A percentile compares a stretch with the other conserved stretches of the same genome.
Evolutionary conservation across 2,329 filamentous ascomycete species (phyloP).

Genomic region (Emergomyces orientalis): DNA sequence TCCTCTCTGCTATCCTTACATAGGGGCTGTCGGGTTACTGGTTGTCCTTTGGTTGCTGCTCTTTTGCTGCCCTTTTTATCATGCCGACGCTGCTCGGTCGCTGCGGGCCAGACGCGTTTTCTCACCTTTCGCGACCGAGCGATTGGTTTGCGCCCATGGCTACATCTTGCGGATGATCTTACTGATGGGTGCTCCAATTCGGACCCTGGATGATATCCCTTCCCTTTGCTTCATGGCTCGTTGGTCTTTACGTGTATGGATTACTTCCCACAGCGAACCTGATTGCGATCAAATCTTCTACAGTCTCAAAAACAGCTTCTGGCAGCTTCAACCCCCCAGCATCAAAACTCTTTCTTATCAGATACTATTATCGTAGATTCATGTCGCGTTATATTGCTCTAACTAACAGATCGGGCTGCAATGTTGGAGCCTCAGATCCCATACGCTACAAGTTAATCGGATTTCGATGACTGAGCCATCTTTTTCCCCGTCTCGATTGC

Average conservation of each 20-base stretch:
- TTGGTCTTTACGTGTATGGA: not conserved
- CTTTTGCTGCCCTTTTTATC: not conserved
- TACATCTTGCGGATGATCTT: not conserved
- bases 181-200: not conserved
- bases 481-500: not conserved
- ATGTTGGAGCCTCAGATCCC: not conserved
- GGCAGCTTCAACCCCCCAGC: not conserved
- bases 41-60: not conserved
- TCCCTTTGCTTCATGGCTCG: not conserved
- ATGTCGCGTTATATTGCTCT: not conserved
- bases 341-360: not conserved
- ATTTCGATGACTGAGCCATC: slow-evolving; percentile 2
- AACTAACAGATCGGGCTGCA: not conserved
- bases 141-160: not conserved
- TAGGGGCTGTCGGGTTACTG: not conserved
- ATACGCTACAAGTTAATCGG: slow-evolving; percentile 3
- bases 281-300: not conserved
- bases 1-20: not conserved
- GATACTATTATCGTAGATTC: not conserved
- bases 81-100: not conserved
- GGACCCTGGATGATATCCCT: not conserved
- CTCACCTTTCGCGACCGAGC: not conserved
- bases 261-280: not conserved
- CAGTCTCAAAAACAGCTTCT: not conserved
- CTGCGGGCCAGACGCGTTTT: not conserved